Evolutionary conservation across 2,329 filamentous ascomycete species (phyloP), one percentile per base, ranked within the genome.

Genomic region (Penicillium glabrum): DNA sequence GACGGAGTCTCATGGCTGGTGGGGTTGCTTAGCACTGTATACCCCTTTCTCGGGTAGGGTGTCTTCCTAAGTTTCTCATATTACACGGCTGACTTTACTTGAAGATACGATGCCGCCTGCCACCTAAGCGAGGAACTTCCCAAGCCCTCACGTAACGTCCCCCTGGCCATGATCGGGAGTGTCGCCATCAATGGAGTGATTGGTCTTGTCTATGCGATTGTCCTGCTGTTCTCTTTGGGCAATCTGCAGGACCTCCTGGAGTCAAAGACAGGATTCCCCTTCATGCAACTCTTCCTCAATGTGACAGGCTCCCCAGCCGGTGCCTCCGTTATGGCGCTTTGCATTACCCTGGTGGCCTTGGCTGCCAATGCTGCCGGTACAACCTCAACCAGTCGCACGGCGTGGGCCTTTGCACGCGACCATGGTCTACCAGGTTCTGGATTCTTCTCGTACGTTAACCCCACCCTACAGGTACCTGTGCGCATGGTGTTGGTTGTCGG

Each of bases 351-450:
- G 16, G 47, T 58, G 13, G 62, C 62, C 1, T 23, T 52, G 19
- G 62, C 62, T n/a, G 62, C 62, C 5, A 64, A 64, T 47, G 58
- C 62, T 8, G 62, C 62, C 27, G 53, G 62, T 19, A 49, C 58
- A 24, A 64, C 62, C 14, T 63, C 62, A 14, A 61, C 62, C 2
- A 64, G 62, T 43, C 62, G 61, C 31, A 64, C 62, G 6, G 61
- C 62, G 57, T 83, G 80, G 80, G 80, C 78, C 19, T 83, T 83
- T 62, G 80, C 82, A 10, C 73, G 81, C 5, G 82, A 83, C 61
- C 66, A 72, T 14, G 81, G 80, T 3, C 57, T 83, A 1, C 80
- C 81, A 0, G 75, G 72, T n/a, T 73, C 76, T 21, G 46, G 60
- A 19, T 75, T 74, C 57, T 68, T 82, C 11, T 67, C 72, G 10